Evolutionary conservation across 805 yeast species (phyloP).

Genomic region (Hanseniaspora pseudoguilliermondii): DNA sequence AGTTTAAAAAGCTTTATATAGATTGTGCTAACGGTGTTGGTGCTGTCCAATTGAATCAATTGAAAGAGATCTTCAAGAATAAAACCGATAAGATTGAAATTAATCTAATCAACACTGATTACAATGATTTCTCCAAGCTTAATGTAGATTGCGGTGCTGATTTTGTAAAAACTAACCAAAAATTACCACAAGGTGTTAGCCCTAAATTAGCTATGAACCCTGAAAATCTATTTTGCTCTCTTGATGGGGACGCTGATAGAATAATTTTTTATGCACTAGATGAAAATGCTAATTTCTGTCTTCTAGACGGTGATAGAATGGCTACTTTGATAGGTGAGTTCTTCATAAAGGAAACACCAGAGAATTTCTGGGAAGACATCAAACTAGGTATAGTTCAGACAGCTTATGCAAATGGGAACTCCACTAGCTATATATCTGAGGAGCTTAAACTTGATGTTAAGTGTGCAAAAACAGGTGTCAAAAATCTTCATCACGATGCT

Average conservation of each 20-base stretch:
- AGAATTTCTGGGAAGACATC: slow-evolving; percentile 20
- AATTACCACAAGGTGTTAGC: slow-evolving; percentile 44
- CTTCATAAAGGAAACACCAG: slow-evolving; percentile 41
- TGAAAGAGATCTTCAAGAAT: slow-evolving; percentile 30
- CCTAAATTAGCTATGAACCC: not conserved
- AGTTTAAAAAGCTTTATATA: slow-evolving; percentile 36
- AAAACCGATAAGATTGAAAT: slow-evolving; percentile 32
- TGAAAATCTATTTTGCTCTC: slow-evolving; percentile 53
- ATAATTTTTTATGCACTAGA: slow-evolving; percentile 64
- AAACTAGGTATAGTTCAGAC: slow-evolving; percentile 85
- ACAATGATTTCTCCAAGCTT: slow-evolving; percentile 41
- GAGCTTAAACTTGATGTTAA: slow-evolving; percentile 61
- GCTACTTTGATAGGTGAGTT: slow-evolving; percentile 70
- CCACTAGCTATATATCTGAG: slow-evolving; percentile 57
- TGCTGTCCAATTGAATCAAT: slow-evolving; percentile 50
- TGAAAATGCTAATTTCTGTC: slow-evolving; percentile 30
- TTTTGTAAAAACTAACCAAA: slow-evolving; percentile 80
- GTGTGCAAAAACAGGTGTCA: slow-evolving; percentile 92
- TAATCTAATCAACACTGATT: slow-evolving; percentile 40
- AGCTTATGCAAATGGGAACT: slow-evolving; percentile 92
- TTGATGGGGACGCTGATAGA: slow-evolving; percentile 96
- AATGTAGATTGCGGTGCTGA: slow-evolving; percentile 90
- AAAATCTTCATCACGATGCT: slow-evolving; percentile 82
- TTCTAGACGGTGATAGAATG: slow-evolving; percentile 88
- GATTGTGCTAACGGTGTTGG: slow-evolving; percentile 98